Evolutionary conservation across 176 grass and related monocot genomes (phyloP), one percentile per base, ranked within the genome.

Genomic region (Hyparrhenia diplandra): DNA sequence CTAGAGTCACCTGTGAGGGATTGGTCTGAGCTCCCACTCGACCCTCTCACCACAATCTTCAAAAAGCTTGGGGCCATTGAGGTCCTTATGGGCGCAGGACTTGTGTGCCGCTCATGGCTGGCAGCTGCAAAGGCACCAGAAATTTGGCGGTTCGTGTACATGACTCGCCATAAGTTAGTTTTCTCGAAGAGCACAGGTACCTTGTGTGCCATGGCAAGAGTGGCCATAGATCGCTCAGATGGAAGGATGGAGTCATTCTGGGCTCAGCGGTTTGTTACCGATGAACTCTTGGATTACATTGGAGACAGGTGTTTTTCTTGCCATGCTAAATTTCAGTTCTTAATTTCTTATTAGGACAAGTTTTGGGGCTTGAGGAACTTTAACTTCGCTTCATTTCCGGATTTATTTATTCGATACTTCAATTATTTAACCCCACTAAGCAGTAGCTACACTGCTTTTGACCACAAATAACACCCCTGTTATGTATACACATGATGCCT

Each of bases 41-140:
- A 40, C 21, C 21, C 35, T 45, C 83, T 78, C 21, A 28, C 73
- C 52, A 23, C 18, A 43, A 47, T 85, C 39, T 85, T 85, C 64
- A 45, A 13, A 51, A 85, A 77, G 29, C 28, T 85, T 69, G 83
- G 83, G 28, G 31, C 37, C 23, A 62, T 85, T 37, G 83, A 85
- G 73, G 69, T 85, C 21, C 52, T 85, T 21, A 78, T 71, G 74
- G 83, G 74, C 9, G 83, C 83, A 7, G 65, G 83, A 5, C 52
- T 85, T 71, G 83, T 71, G 52, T 85, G 83, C 74, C 64, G 21
- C 37, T 60, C 83, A 71, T 85, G 74, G 83, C 17, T 76, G 63
- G 63, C 28, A 13, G 64, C 73, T 32, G 60, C 82, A 39, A 84
- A 76, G 82, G 46, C 63, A 45, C 73, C 73, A 34, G 73, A 77